Evolutionary conservation across 345 rosid genomes (phyloP), one percentile per base, ranked within the genome.

Genomic region (Brassica rapa): DNA sequence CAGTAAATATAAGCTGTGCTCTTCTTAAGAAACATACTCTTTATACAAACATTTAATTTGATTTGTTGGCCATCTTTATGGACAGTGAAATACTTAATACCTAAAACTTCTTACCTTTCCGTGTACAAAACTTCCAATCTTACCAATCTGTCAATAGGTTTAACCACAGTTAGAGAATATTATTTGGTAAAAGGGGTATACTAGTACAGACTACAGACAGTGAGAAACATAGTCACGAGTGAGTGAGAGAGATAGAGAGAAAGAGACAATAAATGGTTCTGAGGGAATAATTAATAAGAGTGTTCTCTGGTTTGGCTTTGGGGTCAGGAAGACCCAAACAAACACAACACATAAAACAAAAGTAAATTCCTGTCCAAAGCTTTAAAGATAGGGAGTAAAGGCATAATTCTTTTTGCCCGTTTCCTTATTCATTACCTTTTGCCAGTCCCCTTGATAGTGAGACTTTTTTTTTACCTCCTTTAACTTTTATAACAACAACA

Each of bases 361-460:
- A 80, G 62, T 70, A 64, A 74, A 70, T 74, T 80, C 71, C 62
- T 74, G 78, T 73, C 74, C 74, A 68, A 68, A 79, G 70, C 70
- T 68, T 68, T 73, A 51, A 69, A 57, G 78, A 73, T 56, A 73
- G 64, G 69, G 79, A 75, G 76, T 64, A 71, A 80, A 70, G 64
- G 77, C 80, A 71, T 80, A 70, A 80, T 80, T 75, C 83, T 75
- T 80, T 80, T 71, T 80, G 83, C 83, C 83, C 83, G 72, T 75
- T 69, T 75, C 79, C 72, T 70, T 62, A 70, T 75, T 75, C 76
- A 75, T 69, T 80, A 64, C 83, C 72, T 75, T 75, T 80, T 65
- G 69, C 76, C 63, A 46, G 72, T 71, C 63, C 76, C 53, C 63
- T 70, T 46, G 80, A 80, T 70, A 75, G 83, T 8, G 79, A 80